Conservation (phyloP, 352 stramenopile species). For the Phytopythium vexans region DNA sequence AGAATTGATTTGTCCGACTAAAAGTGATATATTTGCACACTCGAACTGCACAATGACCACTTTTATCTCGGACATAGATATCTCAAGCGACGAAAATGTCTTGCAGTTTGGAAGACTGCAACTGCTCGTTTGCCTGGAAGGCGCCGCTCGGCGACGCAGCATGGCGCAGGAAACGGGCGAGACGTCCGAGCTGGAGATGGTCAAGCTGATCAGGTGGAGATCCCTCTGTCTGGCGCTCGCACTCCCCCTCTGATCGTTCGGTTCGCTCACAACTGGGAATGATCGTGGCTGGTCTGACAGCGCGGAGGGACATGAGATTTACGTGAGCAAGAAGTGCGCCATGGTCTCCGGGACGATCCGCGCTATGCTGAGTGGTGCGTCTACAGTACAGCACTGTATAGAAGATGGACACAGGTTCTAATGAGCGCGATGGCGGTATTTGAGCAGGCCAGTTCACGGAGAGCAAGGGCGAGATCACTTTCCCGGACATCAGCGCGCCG, state of each 20-base stretch:
- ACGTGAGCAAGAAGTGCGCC: constrained; percentile 91
- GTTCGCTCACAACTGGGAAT: not conserved
- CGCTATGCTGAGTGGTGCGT: constrained; percentile 94
- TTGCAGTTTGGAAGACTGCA: no score
- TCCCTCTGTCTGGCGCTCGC: not conserved
- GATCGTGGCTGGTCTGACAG: constrained; percentile 29
- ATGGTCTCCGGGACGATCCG: constrained; percentile 96
- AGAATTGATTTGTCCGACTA: not conserved
- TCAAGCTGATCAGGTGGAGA: constrained; percentile 76
- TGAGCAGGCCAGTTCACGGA: constrained; percentile 87
- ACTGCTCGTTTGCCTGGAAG: not conserved
- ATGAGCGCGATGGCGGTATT: not conserved
- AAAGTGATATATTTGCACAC: no score
- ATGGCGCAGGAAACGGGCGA: constrained; percentile 60
- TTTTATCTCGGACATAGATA: no score
- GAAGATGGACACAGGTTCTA: no score
- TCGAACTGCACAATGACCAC: no score
- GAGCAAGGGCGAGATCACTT: constrained; percentile 95
- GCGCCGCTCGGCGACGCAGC: constrained; percentile 2
- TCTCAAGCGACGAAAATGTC: no score
- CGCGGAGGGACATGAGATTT: constrained; percentile 94
- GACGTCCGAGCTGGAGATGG: constrained; percentile 49
- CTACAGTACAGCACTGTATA: not conserved
- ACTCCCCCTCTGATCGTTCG: not conserved
- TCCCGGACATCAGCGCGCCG: constrained; percentile 94